Evolutionary conservation across 1,284 basidiomycete genomes (phyloP), one percentile per base, ranked within the genome.

Genomic region (Taiwanofungus camphoratus): DNA sequence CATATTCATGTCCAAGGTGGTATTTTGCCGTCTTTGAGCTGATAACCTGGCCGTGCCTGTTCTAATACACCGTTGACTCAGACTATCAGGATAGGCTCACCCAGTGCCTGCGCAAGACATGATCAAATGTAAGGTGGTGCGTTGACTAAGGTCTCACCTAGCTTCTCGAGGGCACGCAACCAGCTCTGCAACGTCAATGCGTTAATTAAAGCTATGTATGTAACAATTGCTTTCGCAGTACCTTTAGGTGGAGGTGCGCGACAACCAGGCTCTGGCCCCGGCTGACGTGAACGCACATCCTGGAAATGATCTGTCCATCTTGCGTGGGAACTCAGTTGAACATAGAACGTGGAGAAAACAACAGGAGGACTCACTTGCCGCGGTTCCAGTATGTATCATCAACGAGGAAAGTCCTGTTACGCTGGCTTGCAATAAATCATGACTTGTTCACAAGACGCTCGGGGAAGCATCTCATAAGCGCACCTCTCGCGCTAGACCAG

Each of bases 271-370:
- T 85, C 74, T 27, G 79, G 79, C 18, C 81, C 80, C 24, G 76
- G 78, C 51, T 83, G 74, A n/a, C 65, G 64, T 21, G 55, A 44
- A n/a, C 69, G 67, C 9, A 82, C 65, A 45, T 76, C 70, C 53
- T 76, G 61, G 53, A 86, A 86, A 54, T 83, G 71, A 50, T 83
- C 79, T 29, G 62, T 67, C 82, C 81, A 86, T 54, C 81, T 82
- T 49, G 5, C 8, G 32, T 23, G 6, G 36, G 5, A 30, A 31
- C 30, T 35, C 8, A 24, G 6, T 16, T 16, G 34, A 39, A 36
- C 9, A 32, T 19, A n/a, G 8, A 24, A 16, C 19, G n/a, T 8
- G n/a, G n/a, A 5, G 32, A 9, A 18, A 4, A 12, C 8, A 21
- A 4, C 19, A 11, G 24, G n/a, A 13, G 39, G 5, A 66, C 72